Evolutionary conservation across 2,329 filamentous ascomycete species (phyloP), one percentile per base, ranked within the genome.

Genomic region (Alternaria atra): DNA sequence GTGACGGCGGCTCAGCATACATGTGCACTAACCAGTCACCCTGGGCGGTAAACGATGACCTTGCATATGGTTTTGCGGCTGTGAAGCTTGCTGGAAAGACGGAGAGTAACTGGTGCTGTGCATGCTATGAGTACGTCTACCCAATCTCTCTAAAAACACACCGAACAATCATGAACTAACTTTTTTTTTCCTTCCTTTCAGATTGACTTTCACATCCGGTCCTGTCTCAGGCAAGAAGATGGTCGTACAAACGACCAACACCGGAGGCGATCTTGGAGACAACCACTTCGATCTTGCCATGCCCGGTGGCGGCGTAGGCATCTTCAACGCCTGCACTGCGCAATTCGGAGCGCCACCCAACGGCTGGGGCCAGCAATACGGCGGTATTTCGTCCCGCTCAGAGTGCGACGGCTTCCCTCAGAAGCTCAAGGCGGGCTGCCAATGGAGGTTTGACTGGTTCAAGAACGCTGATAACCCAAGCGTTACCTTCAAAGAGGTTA

Each of bases 31-130:
- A 84, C 77, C 86, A 90, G 75, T 83, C 81, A 37, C 88, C 89
- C 0, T 90, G 85, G 84, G 87, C 86, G 6, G 82, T 89, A 51
- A 84, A 82, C 65, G 83, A 86, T 44, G 78, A 77, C 9, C 69
- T 88, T n/a, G 82, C 87, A 4, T 91, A 90, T 69, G 89, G 89
- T 4, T 91, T 89, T 70, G 87, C 89, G 4, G 88, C 88, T 6
- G 88, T 88, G 4, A 82, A 82, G 48, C 81, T 90, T 58, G 73
- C 80, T 1, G 87, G 73, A 7, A 58, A 86, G 23, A 84, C 75
- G 2, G 89, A 90, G 75, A 76, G 79, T 0, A 81, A 77, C 10
- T 89, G 87, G 85, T 91, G 89, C 80, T 91, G 89, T 72, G 84
- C 84, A 55, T 90, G 88, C 74, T 90, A 89, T 69, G 82, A 87